Evolutionary conservation across 805 yeast genomes (phyloP).

Genomic region (Metschnikowia henanensis): DNA sequence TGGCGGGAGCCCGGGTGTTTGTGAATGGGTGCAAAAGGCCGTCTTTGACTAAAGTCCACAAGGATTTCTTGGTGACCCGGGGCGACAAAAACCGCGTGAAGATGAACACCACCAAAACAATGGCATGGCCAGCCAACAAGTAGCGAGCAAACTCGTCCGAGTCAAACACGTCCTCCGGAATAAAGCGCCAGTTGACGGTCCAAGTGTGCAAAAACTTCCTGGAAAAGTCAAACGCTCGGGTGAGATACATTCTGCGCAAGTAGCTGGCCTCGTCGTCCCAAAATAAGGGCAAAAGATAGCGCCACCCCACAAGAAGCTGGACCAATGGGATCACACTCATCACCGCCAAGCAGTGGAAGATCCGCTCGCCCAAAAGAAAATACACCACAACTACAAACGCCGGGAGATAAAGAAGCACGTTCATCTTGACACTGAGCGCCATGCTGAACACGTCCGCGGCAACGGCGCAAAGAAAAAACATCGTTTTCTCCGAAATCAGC

Average conservation of each 20-base stretch:
- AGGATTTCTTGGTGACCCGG: constrained; percentile 30
- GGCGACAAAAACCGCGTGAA: constrained; percentile 47
- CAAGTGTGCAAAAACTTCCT: constrained; percentile 77
- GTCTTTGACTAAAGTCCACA: constrained; percentile 37
- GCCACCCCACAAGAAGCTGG: constrained; percentile 62
- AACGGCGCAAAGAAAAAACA: constrained; percentile 32
- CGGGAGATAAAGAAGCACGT: constrained; percentile 79
- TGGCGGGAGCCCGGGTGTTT: constrained; percentile 34
- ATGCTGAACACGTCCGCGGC: constrained; percentile 60
- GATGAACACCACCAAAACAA: constrained; percentile 42
- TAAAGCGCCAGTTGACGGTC: constrained; percentile 91
- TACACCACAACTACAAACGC: constrained; percentile 61
- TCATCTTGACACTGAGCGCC: constrained; percentile 87
- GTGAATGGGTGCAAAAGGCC: constrained; percentile 23
- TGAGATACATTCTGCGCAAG: constrained; percentile 56
- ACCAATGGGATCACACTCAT: constrained; percentile 44
- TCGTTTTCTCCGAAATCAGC: constrained; percentile 17
- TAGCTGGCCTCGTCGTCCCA: constrained; percentile 41
- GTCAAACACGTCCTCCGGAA: constrained; percentile 58
- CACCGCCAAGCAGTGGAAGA: constrained; percentile 39
- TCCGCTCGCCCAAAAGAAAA: constrained; percentile 54
- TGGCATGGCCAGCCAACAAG: constrained; percentile 55
- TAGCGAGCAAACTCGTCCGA: constrained; percentile 53
- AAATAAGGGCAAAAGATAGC: constrained; percentile 52
- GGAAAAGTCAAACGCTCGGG: constrained; percentile 71